A percentile compares a stretch with the other conserved stretches of the same genome.
Evolutionary conservation across 2,329 filamentous ascomycete species (phyloP).

Genomic region (Aspergillus flavus): DNA sequence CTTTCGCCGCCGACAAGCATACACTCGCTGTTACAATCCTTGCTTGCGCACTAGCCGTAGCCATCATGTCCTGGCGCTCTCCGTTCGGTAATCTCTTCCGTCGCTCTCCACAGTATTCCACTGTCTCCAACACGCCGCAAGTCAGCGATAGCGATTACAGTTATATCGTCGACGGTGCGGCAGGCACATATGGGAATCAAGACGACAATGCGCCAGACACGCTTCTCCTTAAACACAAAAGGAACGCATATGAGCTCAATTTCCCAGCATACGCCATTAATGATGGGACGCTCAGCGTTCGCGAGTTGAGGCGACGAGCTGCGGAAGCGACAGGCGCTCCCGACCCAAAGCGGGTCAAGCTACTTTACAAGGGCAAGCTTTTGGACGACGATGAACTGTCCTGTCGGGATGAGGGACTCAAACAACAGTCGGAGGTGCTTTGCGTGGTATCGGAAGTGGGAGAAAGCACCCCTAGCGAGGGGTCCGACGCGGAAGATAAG

Average conservation of each 20-base stretch:
- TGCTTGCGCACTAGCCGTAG: conserved; percentile 30
- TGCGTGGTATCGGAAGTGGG: conserved; percentile 48
- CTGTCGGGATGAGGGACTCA: conserved; percentile 48
- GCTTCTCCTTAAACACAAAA: conserved; percentile 47
- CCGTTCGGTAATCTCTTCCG: conserved; percentile 37
- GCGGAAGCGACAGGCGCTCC: conserved; percentile 39
- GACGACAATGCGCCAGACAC: conserved; percentile 45
- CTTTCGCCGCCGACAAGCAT: conserved; percentile 25
- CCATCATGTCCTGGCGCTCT: conserved; percentile 32
- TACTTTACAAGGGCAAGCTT: conserved; percentile 52
- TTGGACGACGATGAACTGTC: conserved; percentile 44
- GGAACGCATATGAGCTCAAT: conserved; percentile 44
- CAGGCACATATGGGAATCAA: conserved; percentile 17
- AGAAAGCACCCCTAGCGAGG: conserved; percentile 34
- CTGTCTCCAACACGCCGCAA: conserved; percentile 32
- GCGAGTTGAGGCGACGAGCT: conserved; percentile 43
- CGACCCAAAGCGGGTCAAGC: conserved; percentile 41
- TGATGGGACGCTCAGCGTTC: conserved; percentile 47
- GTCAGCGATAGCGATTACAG: conserved; percentile 43
- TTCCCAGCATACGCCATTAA: conserved; percentile 52
- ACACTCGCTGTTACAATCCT: conserved; percentile 31
- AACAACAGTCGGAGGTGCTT: conserved; percentile 52
- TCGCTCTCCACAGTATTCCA: conserved; percentile 34
- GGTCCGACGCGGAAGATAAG: conserved; percentile 32
- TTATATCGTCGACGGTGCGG: conserved; percentile 36